A percentile compares a stretch with the other conserved stretches of the same genome.
Conservation (phyloP, 164 flowering plant species). For the Aristolochia fimbriata region DNA sequence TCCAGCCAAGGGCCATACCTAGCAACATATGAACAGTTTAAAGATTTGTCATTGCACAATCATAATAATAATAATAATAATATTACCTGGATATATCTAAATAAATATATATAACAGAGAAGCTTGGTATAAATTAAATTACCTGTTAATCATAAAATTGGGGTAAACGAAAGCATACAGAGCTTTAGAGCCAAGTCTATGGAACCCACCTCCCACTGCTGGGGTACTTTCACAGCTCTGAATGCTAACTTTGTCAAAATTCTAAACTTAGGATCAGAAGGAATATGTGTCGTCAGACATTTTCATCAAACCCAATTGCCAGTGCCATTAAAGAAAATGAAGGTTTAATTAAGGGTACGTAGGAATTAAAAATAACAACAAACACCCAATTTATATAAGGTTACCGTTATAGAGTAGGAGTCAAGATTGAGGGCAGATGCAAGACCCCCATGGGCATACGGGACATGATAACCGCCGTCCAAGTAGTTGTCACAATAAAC, state of each 20-base stretch:
- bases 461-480: conserved; percentile 94
- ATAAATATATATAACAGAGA: neutral
- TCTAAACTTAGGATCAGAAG: conserved; percentile 23
- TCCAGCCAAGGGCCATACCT: conserved; percentile 99
- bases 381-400: too few species aligned
- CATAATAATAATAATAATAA: neutral
- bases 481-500: conserved; percentile 91
- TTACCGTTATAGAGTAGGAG: conserved; percentile 65
- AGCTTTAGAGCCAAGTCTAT: conserved; percentile 74
- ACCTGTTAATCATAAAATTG: conserved; percentile 93
- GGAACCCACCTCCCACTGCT: conserved; percentile 22
- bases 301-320: conserved; percentile 1
- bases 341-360: too few species aligned
- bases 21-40: too few species aligned
- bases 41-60: too few species aligned
- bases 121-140: conserved; percentile 5
- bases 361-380: too few species aligned
- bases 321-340: too few species aligned
- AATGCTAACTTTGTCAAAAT: conserved; percentile 74
- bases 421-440: conserved; percentile 78
- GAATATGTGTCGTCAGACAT: neutral
- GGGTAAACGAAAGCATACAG: conserved; percentile 89
- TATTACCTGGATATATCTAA: neutral
- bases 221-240: conserved; percentile 57
- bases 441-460: conserved; percentile 84